Percentiles rank a stretch among this genome's conserved stretches.
These are phyloP conservation scores for Chlorella sp. DNA, from an alignment of 139 green algal genomes.

Conservation along the genomic window DNA sequence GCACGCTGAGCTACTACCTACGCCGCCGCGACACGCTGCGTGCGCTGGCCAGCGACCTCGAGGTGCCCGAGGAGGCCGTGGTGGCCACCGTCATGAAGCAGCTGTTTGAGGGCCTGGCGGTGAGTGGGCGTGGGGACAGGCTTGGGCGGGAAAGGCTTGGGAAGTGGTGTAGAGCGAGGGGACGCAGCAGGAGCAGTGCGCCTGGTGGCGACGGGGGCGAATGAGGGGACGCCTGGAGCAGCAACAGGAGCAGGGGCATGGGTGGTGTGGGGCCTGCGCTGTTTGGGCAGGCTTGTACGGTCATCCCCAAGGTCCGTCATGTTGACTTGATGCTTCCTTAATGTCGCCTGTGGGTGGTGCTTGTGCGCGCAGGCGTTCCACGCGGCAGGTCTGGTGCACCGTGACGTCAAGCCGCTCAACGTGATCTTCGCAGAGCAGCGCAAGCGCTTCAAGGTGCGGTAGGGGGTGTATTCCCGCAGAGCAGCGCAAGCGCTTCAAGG, in stretches of 20 bases:
- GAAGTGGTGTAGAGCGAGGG: too few relatives aligned
- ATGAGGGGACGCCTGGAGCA: too few relatives aligned
- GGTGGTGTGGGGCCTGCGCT: too few relatives aligned
- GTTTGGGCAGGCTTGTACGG: not conserved
- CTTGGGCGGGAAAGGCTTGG: too few relatives aligned
- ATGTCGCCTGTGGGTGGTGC: not conserved
- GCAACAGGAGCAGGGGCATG: too few relatives aligned
- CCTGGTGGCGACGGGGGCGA: too few relatives aligned
- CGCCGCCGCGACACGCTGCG: conserved; percentile 60
- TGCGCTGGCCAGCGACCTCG: conserved; percentile 60
- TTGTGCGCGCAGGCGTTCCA: conserved; percentile 63
- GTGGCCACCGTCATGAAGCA: conserved; percentile 69
- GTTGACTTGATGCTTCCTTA: too few relatives aligned
- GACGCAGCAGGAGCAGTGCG: too few relatives aligned
- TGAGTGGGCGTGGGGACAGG: too few relatives aligned
- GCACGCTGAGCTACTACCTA: conserved; percentile 72
- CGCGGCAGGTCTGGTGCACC: conserved; percentile 78
- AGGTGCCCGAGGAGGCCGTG: conserved; percentile 44
- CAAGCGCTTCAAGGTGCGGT: conserved; percentile 43
- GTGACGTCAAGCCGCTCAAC: conserved; percentile 90
- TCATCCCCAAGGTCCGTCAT: not conserved
- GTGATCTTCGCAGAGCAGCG: conserved; percentile 69
- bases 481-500: too few relatives aligned
- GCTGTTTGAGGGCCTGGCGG: conserved; percentile 61
- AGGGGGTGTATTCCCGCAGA: conserved; percentile 79